These are phyloP conservation scores for Lignosus rhinocerotis DNA, from an alignment of 1,284 basidiomycete genomes.

Conservation along the genomic window DNA sequence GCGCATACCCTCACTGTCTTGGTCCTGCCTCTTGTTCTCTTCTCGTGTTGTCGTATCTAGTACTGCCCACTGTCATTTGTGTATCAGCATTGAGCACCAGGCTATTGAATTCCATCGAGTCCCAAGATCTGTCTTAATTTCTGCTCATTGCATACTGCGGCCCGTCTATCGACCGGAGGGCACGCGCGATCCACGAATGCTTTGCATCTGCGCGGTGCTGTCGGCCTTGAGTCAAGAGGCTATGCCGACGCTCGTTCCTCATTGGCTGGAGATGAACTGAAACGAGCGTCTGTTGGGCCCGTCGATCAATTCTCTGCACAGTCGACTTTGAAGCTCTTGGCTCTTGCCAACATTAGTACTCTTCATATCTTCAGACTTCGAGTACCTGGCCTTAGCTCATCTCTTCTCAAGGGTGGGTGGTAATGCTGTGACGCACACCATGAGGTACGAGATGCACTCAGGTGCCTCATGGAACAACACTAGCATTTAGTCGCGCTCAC, in stretches of 20 bases:
- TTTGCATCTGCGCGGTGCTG: not conserved
- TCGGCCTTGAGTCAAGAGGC: not conserved
- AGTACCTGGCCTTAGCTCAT: too few species aligned
- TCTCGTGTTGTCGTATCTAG: conserved; percentile 20
- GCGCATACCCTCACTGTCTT: conserved; percentile 2
- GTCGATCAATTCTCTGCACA: not conserved
- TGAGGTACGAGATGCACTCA: too few species aligned
- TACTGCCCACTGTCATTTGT: conserved; percentile 10
- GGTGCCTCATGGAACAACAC: not conserved
- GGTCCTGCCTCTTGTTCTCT: not conserved
- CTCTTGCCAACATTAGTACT: not conserved
- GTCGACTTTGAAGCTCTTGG: not conserved
- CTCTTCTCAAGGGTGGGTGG: too few species aligned
- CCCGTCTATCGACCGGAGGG: not conserved
- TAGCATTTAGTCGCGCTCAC: not conserved
- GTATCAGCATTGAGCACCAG: conserved; percentile 12
- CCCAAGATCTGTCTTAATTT: too few species aligned
- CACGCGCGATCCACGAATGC: not conserved
- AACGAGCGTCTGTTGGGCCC: not conserved
- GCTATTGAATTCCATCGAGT: too few species aligned
- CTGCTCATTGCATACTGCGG: too few species aligned
- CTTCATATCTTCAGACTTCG: too few species aligned
- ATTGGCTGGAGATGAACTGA: too few species aligned
- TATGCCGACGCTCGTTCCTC: not conserved
- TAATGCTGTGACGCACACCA: too few species aligned